Conservation (phyloP, 164 flowering plant genomes). For the Vitis rotundifolia region DNA sequence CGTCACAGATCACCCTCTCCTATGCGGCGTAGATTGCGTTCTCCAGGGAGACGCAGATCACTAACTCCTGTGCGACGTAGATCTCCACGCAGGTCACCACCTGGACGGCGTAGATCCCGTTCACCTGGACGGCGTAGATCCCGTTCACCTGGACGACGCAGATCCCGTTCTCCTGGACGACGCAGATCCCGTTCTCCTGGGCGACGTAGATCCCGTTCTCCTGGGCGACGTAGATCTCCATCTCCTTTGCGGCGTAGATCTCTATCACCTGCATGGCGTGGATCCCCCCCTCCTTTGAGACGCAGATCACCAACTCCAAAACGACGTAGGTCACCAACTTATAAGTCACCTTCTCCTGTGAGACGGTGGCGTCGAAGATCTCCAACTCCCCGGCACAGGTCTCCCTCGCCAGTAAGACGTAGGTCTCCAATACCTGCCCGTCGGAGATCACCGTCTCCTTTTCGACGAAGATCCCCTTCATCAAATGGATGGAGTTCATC, state of each 20-base stretch:
- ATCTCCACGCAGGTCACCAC: conserved; percentile 17
- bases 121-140: conserved; percentile 17
- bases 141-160: conserved; percentile 15
- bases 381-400: conserved; percentile 15
- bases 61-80: conserved; percentile 25
- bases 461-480: conserved; percentile 17
- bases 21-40: conserved; percentile 20
- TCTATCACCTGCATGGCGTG: conserved; percentile 17
- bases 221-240: conserved; percentile 38
- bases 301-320: conserved; percentile 28
- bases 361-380: conserved; percentile 25
- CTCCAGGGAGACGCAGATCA: conserved; percentile 31
- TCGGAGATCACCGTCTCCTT: conserved; percentile 21
- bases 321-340: conserved; percentile 5
- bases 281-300: conserved; percentile 6
- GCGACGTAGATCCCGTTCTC: conserved; percentile 34
- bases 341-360: conserved; percentile 21
- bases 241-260: conserved; percentile 23
- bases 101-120: conserved; percentile 13
- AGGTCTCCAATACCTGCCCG: conserved; percentile 18
- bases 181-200: conserved; percentile 27
- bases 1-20: conserved; percentile 44
- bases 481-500: conserved; percentile 20
- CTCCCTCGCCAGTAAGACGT: conserved; percentile 7
- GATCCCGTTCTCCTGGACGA: conserved; percentile 22